phyloP scores from a whole-genome alignment of 2,329 filamentous ascomycete genomes.

The Xylaria sp. region DNA sequence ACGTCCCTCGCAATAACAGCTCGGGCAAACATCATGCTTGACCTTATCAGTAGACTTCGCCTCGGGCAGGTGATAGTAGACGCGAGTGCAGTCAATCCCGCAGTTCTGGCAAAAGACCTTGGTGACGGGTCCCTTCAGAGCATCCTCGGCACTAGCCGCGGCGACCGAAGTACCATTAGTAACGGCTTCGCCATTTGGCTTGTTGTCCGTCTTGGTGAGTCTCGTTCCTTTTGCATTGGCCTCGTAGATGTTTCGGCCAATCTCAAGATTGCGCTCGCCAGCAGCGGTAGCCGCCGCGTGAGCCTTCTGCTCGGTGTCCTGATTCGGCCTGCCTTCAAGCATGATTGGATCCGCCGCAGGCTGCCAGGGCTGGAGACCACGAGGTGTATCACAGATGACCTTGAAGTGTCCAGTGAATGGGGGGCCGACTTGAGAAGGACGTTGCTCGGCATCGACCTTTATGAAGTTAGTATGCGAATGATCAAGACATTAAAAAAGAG shows the following conservation, averaged over 20 bases:
- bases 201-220: conserved; percentile 63
- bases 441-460: conserved; percentile 91
- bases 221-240: conserved; percentile 73
- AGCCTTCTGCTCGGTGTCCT: conserved; percentile 69
- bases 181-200: conserved; percentile 68
- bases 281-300: conserved; percentile 62
- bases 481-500: neutral
- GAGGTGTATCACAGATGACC: conserved; percentile 89
- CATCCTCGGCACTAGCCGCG: conserved; percentile 45
- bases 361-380: conserved; percentile 91
- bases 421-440: conserved; percentile 90
- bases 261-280: conserved; percentile 81
- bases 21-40: conserved; percentile 85
- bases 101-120: conserved; percentile 84
- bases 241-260: conserved; percentile 94
- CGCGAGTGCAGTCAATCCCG: conserved; percentile 75
- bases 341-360: conserved; percentile 72
- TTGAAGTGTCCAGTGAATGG: conserved; percentile 98
- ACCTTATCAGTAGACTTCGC: conserved; percentile 53
- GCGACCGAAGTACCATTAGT: conserved; percentile 58
- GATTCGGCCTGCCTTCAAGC: conserved; percentile 54
- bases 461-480: conserved; percentile 27
- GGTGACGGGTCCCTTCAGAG: conserved; percentile 60
- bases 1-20: conserved; percentile 79
- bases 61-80: conserved; percentile 57